Evolutionary conservation across 805 yeast genomes (phyloP).

Genomic region (Candida vaughaniae): DNA sequence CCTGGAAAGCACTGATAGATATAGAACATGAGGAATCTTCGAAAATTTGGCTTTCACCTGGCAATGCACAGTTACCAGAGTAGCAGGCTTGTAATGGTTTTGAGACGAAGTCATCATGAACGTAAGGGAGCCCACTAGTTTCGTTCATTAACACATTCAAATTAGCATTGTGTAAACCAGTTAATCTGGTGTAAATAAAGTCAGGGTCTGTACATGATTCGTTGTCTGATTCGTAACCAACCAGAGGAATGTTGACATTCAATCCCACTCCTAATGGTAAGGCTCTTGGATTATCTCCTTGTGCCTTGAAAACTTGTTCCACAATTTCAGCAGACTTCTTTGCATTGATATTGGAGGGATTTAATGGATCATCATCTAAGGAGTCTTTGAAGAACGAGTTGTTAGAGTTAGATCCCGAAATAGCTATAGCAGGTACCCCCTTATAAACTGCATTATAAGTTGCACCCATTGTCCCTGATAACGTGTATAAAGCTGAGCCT

Average conservation of each 20-base stretch:
- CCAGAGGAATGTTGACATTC: constrained; percentile 49
- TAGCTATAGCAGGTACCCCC: constrained; percentile 50
- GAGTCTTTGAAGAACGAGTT: constrained; percentile 49
- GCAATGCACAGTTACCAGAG: constrained; percentile 45
- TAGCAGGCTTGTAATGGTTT: constrained; percentile 25
- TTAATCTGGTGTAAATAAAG: constrained; percentile 45
- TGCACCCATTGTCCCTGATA: constrained; percentile 54
- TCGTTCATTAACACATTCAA: constrained; percentile 37
- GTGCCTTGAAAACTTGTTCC: constrained; percentile 31
- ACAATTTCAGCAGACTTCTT: constrained; percentile 39
- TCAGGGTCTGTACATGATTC: constrained; percentile 45
- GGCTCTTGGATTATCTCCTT: constrained; percentile 34
- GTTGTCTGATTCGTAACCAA: constrained; percentile 29
- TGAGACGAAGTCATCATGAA: constrained; percentile 9
- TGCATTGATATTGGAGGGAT: constrained; percentile 46
- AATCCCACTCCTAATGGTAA: constrained; percentile 46
- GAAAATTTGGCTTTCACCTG: constrained; percentile 36
- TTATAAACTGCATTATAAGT: constrained; percentile 46
- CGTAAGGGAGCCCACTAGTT: constrained; percentile 28
- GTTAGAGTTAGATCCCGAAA: constrained; percentile 50
- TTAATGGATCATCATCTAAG: constrained; percentile 37
- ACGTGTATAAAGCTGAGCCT: constrained; percentile 38
- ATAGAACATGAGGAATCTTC: constrained; percentile 37
- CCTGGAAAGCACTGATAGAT: constrained; percentile 44
- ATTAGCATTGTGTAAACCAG: constrained; percentile 38